Conservation (phyloP, 352 stramenopile genomes). For the Phytophthora megakarya region DNA sequence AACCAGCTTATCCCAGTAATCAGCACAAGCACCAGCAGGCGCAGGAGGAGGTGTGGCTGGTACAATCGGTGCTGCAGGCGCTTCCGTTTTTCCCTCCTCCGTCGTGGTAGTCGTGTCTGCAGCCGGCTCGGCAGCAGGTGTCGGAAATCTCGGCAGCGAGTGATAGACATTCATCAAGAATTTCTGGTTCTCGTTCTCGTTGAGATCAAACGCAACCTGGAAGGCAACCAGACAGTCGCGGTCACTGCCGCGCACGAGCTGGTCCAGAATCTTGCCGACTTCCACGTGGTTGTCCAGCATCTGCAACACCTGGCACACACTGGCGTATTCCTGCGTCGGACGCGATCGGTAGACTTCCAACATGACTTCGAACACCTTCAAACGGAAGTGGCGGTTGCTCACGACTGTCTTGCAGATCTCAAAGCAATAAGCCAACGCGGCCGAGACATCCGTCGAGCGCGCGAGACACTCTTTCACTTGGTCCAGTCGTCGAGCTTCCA, state of each 20-base stretch:
- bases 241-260: slow-evolving; percentile 78
- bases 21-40: slow-evolving; percentile 50
- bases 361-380: slow-evolving; percentile 94
- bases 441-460: slow-evolving; percentile 72
- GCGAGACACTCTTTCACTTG: slow-evolving; percentile 93
- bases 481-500: slow-evolving; percentile 94
- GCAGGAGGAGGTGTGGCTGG: slow-evolving; percentile 38
- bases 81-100: slow-evolving; percentile 51
- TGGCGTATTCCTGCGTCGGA: slow-evolving; percentile 71
- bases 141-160: slow-evolving; percentile 70
- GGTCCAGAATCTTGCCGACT: slow-evolving; percentile 87
- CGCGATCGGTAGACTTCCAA: slow-evolving; percentile 79
- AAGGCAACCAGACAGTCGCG: slow-evolving; percentile 92
- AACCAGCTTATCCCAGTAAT: slow-evolving; percentile 85
- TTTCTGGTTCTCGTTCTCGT: slow-evolving; percentile 97
- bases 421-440: slow-evolving; percentile 93
- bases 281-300: slow-evolving; percentile 85
- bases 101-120: slow-evolving; percentile 33
- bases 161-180: slow-evolving; percentile 95
- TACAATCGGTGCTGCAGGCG: slow-evolving; percentile 39
- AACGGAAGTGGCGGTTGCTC: slow-evolving; percentile 92
- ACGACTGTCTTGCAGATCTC: slow-evolving; percentile 94
- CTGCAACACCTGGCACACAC: slow-evolving; percentile 88
- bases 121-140: slow-evolving; percentile 36
- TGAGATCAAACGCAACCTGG: slow-evolving; percentile 98